Evolutionary conservation across 495 filamentous ascomycete genomes (phyloP).

Genomic region (Gamarada debralockiae): DNA sequence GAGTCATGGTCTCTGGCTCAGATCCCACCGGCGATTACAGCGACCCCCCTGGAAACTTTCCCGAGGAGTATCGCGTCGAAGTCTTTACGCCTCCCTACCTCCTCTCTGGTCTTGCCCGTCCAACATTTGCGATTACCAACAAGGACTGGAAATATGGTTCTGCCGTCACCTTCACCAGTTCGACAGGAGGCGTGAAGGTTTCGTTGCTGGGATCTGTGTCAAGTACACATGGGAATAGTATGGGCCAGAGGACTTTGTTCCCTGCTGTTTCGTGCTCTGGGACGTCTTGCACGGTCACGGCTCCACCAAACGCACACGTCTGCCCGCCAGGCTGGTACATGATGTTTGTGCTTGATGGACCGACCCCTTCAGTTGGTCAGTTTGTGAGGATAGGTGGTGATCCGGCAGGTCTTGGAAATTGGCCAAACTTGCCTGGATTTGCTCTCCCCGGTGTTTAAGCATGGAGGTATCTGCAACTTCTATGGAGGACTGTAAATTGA

Average conservation of each 20-base stretch:
- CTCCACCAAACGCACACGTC: constrained; percentile 48
- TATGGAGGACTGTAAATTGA: no score
- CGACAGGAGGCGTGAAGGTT: constrained; percentile 36
- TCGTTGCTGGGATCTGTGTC: constrained; percentile 54
- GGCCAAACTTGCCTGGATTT: constrained; percentile 47
- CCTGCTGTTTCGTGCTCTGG: constrained; percentile 47
- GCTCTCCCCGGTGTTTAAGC: constrained; percentile 33
- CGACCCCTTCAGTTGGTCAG: constrained; percentile 47
- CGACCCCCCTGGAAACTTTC: constrained; percentile 25
- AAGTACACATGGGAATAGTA: constrained; percentile 60
- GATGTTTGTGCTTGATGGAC: constrained; percentile 53
- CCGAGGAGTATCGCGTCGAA: constrained; percentile 62
- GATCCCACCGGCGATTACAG: constrained; percentile 46
- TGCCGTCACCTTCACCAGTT: constrained; percentile 35
- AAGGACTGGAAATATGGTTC: constrained; percentile 47
- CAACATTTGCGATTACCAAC: constrained; percentile 41
- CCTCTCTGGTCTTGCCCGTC: constrained; percentile 42
- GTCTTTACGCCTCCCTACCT: constrained; percentile 64
- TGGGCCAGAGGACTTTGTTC: constrained; percentile 60
- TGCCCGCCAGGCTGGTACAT: constrained; percentile 60
- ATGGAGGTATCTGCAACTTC: no score
- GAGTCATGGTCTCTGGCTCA: constrained; percentile 62
- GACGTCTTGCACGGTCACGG: constrained; percentile 46
- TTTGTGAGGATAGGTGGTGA: constrained; percentile 62
- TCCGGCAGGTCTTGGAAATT: constrained; percentile 53